phyloP scores from a whole-genome alignment of 805 yeast species.

The Wickerhamiella sergipiensis region DNA sequence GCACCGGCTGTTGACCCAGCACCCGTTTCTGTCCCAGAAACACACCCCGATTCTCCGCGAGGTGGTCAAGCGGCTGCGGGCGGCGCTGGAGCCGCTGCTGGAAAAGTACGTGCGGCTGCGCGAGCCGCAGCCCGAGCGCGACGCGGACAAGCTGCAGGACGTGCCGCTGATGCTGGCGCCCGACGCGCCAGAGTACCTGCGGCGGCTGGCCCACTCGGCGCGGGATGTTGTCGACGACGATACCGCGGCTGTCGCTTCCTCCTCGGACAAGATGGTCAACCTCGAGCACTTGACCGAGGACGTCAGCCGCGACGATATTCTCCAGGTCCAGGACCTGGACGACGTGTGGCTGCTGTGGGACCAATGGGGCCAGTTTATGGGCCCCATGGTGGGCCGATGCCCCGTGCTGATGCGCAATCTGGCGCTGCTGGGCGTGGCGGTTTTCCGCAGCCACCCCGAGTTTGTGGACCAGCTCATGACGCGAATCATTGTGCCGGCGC shows the following conservation, averaged over 20 bases:
- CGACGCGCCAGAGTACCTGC: not conserved
- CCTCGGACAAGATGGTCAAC: not conserved
- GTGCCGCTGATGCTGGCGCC: not conserved
- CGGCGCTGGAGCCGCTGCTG: not conserved
- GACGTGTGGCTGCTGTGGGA: not conserved
- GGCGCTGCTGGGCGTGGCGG: not conserved
- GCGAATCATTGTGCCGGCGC: slow-evolving; percentile 43
- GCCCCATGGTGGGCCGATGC: slow-evolving; percentile 16
- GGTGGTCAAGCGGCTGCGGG: not conserved
- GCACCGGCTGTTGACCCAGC: not conserved
- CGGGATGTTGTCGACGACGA: not conserved
- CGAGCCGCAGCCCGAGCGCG: not conserved
- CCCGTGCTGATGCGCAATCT: not conserved
- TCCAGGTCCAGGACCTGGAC: not conserved
- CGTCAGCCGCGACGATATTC: not conserved
- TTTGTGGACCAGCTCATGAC: slow-evolving; percentile 4
- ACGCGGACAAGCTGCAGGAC: not conserved
- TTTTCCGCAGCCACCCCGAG: not conserved
- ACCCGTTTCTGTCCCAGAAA: not conserved
- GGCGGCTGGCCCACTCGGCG: not conserved
- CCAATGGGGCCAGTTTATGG: slow-evolving; percentile 31
- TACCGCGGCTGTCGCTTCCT: not conserved
- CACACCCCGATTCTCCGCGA: not conserved
- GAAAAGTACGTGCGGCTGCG: not conserved
- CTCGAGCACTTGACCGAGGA: not conserved